Base-by-base conservation (phyloP, 331 rosid species). In the Rosa hybrid region DNA sequence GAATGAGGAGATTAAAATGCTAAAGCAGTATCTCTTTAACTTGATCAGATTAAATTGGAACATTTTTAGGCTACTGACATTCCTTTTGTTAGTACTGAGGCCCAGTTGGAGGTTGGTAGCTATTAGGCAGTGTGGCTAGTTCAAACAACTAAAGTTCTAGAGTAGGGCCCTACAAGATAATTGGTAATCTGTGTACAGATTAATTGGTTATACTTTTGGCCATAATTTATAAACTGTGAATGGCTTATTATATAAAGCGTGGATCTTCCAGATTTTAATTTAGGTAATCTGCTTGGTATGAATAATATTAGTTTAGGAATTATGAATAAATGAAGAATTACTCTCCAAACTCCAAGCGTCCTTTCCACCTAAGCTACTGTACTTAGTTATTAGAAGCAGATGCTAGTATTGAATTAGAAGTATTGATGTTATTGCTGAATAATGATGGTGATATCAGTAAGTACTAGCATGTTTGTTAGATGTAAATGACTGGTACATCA, bases 21-120 rank as follows among this genome's bases (percentile, higher is more conserved):
- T 64, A 30, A 27, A 59, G 21, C 45, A 64, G 45, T 64, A 59
- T 59, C 34, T 59, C 10, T 64, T 11, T 13, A 64, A 30, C 70
- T 14, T 30, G 70, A 64, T 64, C 45, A 30, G 70, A 64, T 64
- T 63, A 64, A 62, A 64, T 64, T 64, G 70, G n/a, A 64, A 27
- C 44, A 12, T 64, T 12, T 5, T 3, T 7, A 30, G 42, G 70
- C 44, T 63, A 27, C 69, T 64, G 44, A 13, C 18, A 30, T 60
- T 12, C 7, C 70, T 64, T 64, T 30, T 6, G 14, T 64, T 13
- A 34, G 70, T 18, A 34, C 4, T 64, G 44, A 14, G 44, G 18
- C 70, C 70, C 45, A 27, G 13, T 27, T 63, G 20, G 17, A 63
- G 69, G 14, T 63, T 25, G 42, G 17, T 25, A 4, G 10, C 7